A percentile compares a stretch with the other conserved stretches of the same genome.
These are phyloP conservation scores for Cyberlindnera galapagoensis DNA, from an alignment of 805 yeast genomes.

Conservation along the genomic window DNA sequence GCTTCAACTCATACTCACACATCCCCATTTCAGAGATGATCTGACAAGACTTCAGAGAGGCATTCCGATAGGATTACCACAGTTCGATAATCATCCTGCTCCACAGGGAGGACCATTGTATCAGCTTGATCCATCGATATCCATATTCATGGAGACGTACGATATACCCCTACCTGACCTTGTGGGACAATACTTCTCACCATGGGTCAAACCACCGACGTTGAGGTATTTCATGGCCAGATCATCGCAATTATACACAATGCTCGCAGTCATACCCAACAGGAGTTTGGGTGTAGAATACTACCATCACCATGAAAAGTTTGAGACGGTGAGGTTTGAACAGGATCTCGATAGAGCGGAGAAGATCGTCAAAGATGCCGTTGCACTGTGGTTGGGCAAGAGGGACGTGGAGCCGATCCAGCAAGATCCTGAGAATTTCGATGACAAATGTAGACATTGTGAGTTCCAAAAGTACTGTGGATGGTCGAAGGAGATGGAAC, in stretches of 20 bases:
- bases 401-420: constrained; percentile 41
- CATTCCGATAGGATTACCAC: constrained; percentile 1
- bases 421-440: constrained; percentile 28
- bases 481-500: constrained; percentile 27
- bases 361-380: constrained; percentile 27
- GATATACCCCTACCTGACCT: too few relatives aligned
- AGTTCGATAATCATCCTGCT: not conserved
- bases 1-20: constrained; percentile 31
- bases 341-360: constrained; percentile 30
- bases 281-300: constrained; percentile 44
- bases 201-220: constrained; percentile 53
- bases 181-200: constrained; percentile 24
- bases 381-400: constrained; percentile 54
- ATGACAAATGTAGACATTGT: constrained; percentile 46
- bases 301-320: constrained; percentile 37
- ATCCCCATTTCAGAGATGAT: constrained; percentile 34
- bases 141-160: too few relatives aligned
- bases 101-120: too few relatives aligned
- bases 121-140: too few relatives aligned
- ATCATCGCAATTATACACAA: constrained; percentile 38
- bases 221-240: constrained; percentile 50
- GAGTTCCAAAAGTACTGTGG: constrained; percentile 40
- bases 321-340: constrained; percentile 33
- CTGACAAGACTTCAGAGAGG: constrained; percentile 36
- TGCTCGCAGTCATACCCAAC: constrained; percentile 31